Evolutionary conservation across 345 rosid genomes (phyloP).

Genomic region (Combretum micranthum): DNA sequence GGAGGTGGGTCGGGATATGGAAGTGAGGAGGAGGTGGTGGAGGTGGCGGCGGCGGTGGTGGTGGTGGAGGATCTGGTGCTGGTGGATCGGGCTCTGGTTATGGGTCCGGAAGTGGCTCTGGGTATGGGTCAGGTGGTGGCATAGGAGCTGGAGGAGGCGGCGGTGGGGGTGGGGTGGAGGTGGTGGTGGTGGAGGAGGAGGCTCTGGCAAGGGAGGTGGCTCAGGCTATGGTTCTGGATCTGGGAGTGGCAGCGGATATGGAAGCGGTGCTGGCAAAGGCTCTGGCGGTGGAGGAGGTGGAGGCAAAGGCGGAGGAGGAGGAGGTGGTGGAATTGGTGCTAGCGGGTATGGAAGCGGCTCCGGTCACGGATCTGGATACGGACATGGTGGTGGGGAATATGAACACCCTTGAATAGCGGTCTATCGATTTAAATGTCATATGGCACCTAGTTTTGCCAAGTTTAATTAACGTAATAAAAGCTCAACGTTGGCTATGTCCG

Average conservation of each 20-base stretch:
- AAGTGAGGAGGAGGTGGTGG: slow-evolving; percentile 28
- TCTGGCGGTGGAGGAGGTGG: slow-evolving; percentile 21
- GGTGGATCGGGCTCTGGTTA: slow-evolving; percentile 19
- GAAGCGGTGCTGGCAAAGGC: slow-evolving; percentile 15
- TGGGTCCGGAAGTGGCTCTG: slow-evolving; percentile 28
- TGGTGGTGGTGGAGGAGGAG: slow-evolving; percentile 15
- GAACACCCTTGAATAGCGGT: slow-evolving; percentile 20
- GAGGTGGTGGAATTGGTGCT: not conserved
- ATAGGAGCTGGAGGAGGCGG: slow-evolving; percentile 13
- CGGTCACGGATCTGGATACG: slow-evolving; percentile 18
- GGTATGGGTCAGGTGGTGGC: slow-evolving; percentile 23
- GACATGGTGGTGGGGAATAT: slow-evolving; percentile 15
- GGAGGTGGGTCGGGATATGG: slow-evolving; percentile 24
- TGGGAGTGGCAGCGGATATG: slow-evolving; percentile 14
- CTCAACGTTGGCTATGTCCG: too few species aligned
- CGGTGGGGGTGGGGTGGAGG: slow-evolving; percentile 22
- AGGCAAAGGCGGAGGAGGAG: slow-evolving; percentile 7
- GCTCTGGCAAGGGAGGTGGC: slow-evolving; percentile 11
- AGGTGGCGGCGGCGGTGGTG: slow-evolving; percentile 20
- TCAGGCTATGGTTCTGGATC: slow-evolving; percentile 20
- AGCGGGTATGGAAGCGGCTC: slow-evolving; percentile 11
- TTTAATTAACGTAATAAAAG: too few species aligned
- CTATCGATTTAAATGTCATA: not conserved
- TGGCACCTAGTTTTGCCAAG: too few species aligned
- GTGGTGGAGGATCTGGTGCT: slow-evolving; percentile 10